These are phyloP conservation scores for Rhodosporidiobolus sp. DNA, from an alignment of 768 basidiomycete genomes.

Conservation along the genomic window DNA sequence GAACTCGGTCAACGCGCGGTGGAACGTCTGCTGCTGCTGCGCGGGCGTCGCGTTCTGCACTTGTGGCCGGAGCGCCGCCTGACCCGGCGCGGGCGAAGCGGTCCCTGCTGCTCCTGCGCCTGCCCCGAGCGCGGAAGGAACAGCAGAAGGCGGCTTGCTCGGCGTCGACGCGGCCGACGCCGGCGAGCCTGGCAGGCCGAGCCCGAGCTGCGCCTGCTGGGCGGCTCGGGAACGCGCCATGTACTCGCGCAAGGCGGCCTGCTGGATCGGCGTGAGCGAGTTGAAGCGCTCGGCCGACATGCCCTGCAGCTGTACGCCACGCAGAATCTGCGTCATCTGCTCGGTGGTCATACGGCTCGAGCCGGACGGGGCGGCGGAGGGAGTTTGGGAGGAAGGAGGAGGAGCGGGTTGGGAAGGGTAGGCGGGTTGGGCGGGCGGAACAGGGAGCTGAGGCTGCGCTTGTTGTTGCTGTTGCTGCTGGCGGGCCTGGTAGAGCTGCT, in stretches of 20 bases:
- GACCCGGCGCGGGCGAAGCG: too few species aligned
- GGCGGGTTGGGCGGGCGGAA: background rate
- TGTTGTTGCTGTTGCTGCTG: background rate
- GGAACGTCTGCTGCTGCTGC: background rate
- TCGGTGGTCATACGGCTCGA: background rate
- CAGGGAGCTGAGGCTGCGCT: background rate
- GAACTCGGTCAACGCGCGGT: conserved; percentile 26
- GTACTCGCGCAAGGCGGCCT: conserved; percentile 20
- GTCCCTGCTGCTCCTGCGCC: too few species aligned
- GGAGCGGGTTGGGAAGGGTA: too few species aligned
- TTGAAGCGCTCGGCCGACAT: conserved; percentile 29
- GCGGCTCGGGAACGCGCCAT: conserved; percentile 4
- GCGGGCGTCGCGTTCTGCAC: background rate
- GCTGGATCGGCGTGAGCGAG: conserved; percentile 18
- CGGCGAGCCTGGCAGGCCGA: conserved; percentile 19
- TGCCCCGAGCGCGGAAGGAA: background rate
- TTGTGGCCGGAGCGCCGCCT: background rate
- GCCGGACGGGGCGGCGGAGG: background rate
- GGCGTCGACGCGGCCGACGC: background rate
- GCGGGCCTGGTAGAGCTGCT: background rate
- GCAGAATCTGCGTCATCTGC: conserved; percentile 1
- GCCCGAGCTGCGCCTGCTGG: conserved; percentile 28
- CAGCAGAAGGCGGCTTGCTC: background rate
- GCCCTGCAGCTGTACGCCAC: conserved; percentile 10
- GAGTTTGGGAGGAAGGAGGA: background rate